phyloP scores from a whole-genome alignment of 805 yeast genomes.

The Priceomyces melissophilus region DNA sequence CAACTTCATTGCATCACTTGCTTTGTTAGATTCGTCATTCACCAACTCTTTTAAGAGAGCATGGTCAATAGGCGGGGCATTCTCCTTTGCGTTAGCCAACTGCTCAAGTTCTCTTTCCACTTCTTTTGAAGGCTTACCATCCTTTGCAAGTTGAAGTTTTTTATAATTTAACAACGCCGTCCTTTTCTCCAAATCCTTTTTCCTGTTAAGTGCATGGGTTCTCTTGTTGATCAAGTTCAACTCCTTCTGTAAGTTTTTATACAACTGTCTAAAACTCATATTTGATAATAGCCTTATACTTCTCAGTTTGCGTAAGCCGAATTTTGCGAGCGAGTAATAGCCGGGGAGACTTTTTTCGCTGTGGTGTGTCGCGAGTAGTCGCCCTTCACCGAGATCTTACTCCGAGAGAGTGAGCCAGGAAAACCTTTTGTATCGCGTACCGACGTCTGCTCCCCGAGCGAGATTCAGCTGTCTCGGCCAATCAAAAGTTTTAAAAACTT shows the following conservation, averaged over 20 bases:
- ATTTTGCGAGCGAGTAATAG: background rate
- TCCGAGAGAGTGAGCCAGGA: background rate
- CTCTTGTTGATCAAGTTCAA: constrained; percentile 34
- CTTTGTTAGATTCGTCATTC: constrained; percentile 6
- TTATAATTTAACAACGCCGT: constrained; percentile 47
- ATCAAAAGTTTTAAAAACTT: background rate
- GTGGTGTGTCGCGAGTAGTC: background rate
- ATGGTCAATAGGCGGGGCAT: constrained; percentile 4
- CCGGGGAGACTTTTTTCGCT: background rate
- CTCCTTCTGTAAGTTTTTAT: constrained; percentile 33
- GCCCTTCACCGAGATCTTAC: background rate
- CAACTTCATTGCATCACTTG: constrained; percentile 8
- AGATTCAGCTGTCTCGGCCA: background rate
- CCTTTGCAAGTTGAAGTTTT: constrained; percentile 42
- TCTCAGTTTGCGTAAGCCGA: background rate
- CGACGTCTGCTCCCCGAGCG: background rate
- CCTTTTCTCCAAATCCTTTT: constrained; percentile 41
- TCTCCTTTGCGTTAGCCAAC: constrained; percentile 11
- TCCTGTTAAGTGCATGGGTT: constrained; percentile 34
- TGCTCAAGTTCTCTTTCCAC: constrained; percentile 27
- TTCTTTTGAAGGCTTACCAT: constrained; percentile 30
- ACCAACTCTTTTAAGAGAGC: constrained; percentile 8
- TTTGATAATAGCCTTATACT: background rate
- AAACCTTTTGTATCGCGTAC: background rate
- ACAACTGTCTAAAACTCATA: constrained; percentile 11